Evolutionary conservation across 2,329 filamentous ascomycete species (phyloP).

Genomic region (Fusarium tricinctum): DNA sequence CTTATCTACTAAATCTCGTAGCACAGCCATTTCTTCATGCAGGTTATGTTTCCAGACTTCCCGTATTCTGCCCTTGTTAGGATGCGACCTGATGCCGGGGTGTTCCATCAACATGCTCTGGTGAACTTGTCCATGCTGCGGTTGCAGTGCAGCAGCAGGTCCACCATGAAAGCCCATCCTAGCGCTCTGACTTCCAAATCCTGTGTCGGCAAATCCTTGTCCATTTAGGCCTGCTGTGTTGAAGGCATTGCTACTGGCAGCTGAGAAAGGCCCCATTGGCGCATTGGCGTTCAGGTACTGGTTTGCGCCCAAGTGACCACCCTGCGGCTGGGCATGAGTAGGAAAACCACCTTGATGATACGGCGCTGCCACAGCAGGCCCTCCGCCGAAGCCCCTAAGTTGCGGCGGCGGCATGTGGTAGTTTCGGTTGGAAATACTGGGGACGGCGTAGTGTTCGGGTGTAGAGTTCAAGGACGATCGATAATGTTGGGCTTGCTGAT

Average conservation of each 20-base stretch:
- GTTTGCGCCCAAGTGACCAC: constrained; percentile 71
- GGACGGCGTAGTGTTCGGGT: not conserved
- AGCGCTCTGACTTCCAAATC: constrained; percentile 87
- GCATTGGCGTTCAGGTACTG: constrained; percentile 80
- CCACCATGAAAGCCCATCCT: constrained; percentile 84
- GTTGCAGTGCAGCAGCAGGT: constrained; percentile 65
- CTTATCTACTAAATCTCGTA: constrained; percentile 87
- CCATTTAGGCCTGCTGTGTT: constrained; percentile 70
- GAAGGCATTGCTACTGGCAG: constrained; percentile 68
- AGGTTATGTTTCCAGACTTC: constrained; percentile 97
- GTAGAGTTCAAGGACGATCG: not conserved
- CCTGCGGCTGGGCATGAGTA: constrained; percentile 66
- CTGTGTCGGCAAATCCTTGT: constrained; percentile 74
- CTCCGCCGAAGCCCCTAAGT: constrained; percentile 57
- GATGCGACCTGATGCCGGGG: constrained; percentile 60
- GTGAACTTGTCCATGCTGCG: constrained; percentile 66
- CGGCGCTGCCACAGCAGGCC: constrained; percentile 56
- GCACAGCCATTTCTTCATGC: constrained; percentile 87
- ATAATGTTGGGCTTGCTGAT: not conserved
- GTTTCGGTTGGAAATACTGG: not conserved
- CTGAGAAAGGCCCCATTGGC: constrained; percentile 75
- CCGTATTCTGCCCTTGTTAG: constrained; percentile 86
- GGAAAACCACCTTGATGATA: constrained; percentile 66
- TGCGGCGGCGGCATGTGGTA: constrained; percentile 56
- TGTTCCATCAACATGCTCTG: constrained; percentile 60